Base-by-base conservation (phyloP, 495 filamentous ascomycete species). In the Penicillium fimorum region DNA sequence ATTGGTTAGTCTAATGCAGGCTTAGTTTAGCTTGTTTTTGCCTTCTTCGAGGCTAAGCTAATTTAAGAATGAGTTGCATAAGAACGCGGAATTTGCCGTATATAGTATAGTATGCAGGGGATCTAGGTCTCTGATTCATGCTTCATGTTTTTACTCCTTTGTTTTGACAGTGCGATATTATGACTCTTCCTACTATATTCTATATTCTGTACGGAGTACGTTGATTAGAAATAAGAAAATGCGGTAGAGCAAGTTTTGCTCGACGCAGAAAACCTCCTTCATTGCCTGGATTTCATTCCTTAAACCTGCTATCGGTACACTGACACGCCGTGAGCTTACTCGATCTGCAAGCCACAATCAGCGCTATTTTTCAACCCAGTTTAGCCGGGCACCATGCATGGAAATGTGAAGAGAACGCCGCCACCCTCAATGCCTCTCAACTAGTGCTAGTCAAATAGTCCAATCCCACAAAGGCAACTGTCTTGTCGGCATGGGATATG, bases 271-370 rank as follows among this genome's bases (percentile, higher is more conserved):
- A 12, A 33, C 10, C 10, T 17, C 18, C 18, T 49, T 35, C 32
- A 37, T 49, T 33, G 11, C 32, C 18, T 25, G 47, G 17, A 32
- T 49, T 25, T 12, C 47, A 49, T 49, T 37, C 47, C 32, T 25
- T 20, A n/a, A 8, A 15, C 6, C 18, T 13, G 11, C 0, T 22
- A 33, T 48, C 17, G 32, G 29, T 48, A 48, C 35, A 22, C 46
- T 15, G 3, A 0, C 6, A 27, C 25, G 6, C 12, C 13, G 2
- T 27, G 13, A 22, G 18, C n/a, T 12, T 20, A 43, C 3, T 17
- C 8, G 17, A 10, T 29, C 29, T 17, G 15, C 29, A 33, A 22
- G 17, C 32, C 10, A 8, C 5, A 13, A 24, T 37, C 10, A 35
- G 30, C 18, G 22, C 5, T 27, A 12, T 27, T 2, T 22, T 5